These are phyloP conservation scores for Candida neerlandica DNA, from an alignment of 1,139 yeast genomes.

Conservation along the genomic window DNA sequence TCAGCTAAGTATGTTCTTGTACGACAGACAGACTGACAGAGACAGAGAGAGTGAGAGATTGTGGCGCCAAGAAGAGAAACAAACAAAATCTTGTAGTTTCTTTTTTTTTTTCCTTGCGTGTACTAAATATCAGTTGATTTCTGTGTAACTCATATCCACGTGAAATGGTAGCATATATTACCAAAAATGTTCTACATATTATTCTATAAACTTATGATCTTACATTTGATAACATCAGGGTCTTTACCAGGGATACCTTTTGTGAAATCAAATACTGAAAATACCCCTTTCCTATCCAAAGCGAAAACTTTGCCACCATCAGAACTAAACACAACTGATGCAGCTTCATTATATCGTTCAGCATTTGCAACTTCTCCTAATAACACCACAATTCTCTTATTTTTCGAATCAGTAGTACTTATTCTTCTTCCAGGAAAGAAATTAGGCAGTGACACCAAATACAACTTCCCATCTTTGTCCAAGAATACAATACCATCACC, in stretches of 20 bases:
- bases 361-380: slow-evolving; percentile 82
- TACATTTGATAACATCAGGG: slow-evolving; percentile 78
- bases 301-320: slow-evolving; percentile 80
- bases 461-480: slow-evolving; percentile 76
- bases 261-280: slow-evolving; percentile 83
- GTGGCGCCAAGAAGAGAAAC: too few relatives aligned
- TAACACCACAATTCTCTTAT: slow-evolving; percentile 59
- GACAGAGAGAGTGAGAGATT: too few relatives aligned
- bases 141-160: too few relatives aligned
- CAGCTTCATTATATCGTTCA: slow-evolving; percentile 67
- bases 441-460: slow-evolving; percentile 66
- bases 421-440: slow-evolving; percentile 35
- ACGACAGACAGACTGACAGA: too few relatives aligned
- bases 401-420: slow-evolving; percentile 22
- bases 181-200: too few relatives aligned
- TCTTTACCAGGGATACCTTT: slow-evolving; percentile 78
- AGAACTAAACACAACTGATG: slow-evolving; percentile 70
- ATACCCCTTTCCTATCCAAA: slow-evolving; percentile 78
- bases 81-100: too few relatives aligned
- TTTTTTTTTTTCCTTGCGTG: too few relatives aligned
- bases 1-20: too few relatives aligned
- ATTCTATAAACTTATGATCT: slow-evolving; percentile 43
- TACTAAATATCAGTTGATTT: too few relatives aligned
- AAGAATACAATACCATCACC: slow-evolving; percentile 84
- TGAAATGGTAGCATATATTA: too few relatives aligned